phyloP scores from a whole-genome alignment of 164 flowering plant genomes.

The Chimonanthus salicifolius region DNA sequence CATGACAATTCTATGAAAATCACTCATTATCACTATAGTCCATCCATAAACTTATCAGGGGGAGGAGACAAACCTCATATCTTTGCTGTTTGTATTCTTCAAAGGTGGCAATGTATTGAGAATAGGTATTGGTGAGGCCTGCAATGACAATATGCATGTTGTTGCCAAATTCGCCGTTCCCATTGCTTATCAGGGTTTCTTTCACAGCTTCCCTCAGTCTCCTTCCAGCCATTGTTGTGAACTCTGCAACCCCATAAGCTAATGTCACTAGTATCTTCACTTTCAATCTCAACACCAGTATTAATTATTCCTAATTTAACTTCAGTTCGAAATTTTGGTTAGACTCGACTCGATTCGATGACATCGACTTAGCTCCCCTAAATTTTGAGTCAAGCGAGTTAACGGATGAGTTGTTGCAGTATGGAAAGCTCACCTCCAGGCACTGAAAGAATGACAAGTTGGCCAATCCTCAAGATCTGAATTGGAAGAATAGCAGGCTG shows the following conservation, averaged over 20 bases:
- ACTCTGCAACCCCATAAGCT: slow-evolving; percentile 26
- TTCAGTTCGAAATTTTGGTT: background rate
- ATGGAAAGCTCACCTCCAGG: slow-evolving; percentile 49
- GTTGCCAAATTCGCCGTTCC: slow-evolving; percentile 36
- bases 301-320: background rate
- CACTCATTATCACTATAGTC: too few species aligned
- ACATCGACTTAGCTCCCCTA: too few species aligned
- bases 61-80: slow-evolving; percentile 36
- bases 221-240: slow-evolving; percentile 71
- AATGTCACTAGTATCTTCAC: background rate
- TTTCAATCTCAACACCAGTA: background rate
- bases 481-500: slow-evolving; percentile 70
- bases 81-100: slow-evolving; percentile 60
- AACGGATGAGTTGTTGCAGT: too few species aligned
- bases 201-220: slow-evolving; percentile 57
- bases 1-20: too few species aligned
- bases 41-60: too few species aligned
- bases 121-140: slow-evolving; percentile 60
- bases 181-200: slow-evolving; percentile 32
- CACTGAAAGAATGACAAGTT: slow-evolving; percentile 50
- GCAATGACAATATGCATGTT: slow-evolving; percentile 51
- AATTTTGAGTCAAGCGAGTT: too few species aligned
- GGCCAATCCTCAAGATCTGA: slow-evolving; percentile 58
- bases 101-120: slow-evolving; percentile 51
- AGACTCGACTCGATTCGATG: too few species aligned